phyloP scores from a whole-genome alignment of 352 stramenopile genomes.

The Phytopythium oedochilum region DNA sequence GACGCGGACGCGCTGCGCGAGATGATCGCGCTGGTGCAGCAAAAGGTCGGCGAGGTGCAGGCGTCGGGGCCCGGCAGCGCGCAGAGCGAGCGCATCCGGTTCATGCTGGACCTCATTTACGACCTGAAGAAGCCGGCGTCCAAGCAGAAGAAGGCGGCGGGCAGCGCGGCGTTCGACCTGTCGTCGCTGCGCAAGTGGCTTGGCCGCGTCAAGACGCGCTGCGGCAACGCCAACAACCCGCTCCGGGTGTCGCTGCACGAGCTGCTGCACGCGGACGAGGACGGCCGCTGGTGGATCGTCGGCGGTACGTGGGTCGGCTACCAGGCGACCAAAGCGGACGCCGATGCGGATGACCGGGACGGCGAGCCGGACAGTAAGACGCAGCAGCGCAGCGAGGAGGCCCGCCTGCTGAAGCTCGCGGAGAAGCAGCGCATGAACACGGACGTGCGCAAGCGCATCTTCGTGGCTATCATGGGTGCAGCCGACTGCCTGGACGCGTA shows the following conservation, averaged over 20 bases:
- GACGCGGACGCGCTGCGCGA: constrained; percentile 81
- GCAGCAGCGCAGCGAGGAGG: constrained; percentile 36
- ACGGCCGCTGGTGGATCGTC: constrained; percentile 96
- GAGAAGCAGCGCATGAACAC: constrained; percentile 98
- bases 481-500: constrained; percentile 95
- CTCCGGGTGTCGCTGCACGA: constrained; percentile 72
- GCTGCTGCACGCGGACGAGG: constrained; percentile 73
- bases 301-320: constrained; percentile 92
- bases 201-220: constrained; percentile 93
- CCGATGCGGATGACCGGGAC: constrained; percentile 13
- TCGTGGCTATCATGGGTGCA: constrained; percentile 96
- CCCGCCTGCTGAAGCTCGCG: constrained; percentile 86
- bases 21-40: constrained; percentile 80
- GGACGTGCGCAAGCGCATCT: constrained; percentile 92
- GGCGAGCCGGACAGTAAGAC: constrained; percentile 8
- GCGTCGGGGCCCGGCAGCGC: constrained; percentile 21
- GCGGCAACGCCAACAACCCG: constrained; percentile 67
- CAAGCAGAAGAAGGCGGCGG: constrained; percentile 80
- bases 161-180: constrained; percentile 54
- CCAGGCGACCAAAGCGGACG: constrained; percentile 23
- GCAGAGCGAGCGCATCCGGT: constrained; percentile 61
- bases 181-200: constrained; percentile 90
- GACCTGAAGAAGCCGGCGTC: constrained; percentile 93
- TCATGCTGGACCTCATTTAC: constrained; percentile 95
- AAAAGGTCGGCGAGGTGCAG: constrained; percentile 51